Base-by-base conservation (phyloP, 78 protist genomes). In the Pigoraptor vietnamica region DNA sequence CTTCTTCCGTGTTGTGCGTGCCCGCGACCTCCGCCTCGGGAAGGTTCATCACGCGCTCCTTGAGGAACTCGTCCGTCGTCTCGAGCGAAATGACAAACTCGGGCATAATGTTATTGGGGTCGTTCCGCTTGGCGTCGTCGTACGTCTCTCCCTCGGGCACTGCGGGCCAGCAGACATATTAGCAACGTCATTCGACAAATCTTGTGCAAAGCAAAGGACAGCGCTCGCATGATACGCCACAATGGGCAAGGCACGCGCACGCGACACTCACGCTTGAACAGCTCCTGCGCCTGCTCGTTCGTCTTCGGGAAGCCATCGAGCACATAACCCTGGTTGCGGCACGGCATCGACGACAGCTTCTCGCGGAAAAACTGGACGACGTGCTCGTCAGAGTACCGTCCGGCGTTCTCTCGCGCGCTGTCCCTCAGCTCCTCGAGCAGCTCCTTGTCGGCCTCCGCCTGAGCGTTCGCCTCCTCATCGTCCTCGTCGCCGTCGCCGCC, bases 271-370 rank as follows among this genome's bases (percentile, higher is more conserved):
- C 10, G 24, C 1, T 19, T 39, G 35, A 93, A 91, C 79, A 95
- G 38, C 24, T 67, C 56, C 83, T 37, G 1, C 25, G 94, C 94
- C 86, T 94, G 94, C 29, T 24, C 82, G 1, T 34, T 0, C 1
- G 39, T 92, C 87, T 67, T 21, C 1, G 96, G 97, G 24, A 67
- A 91, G 34, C 97, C 97, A 35, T 93, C 94, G 29, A 96, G 91
- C n/a, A 96, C 88, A 25, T 82, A 96, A 40, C 97, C 97, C 23
- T 91, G 95, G 89, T 94, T 95, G 29, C 39, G 91, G 87, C 97
- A 95, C 24, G 0, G 89, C 36, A n/a, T 10, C 29, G 89, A 37
- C 24, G 35, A 34, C 29, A 95, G 40, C 90, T 87, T 90, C 29
- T 19, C 91, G 29, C 90, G 56, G 25, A 91, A 0, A 25, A 90